These are phyloP conservation scores for Alnus rubra DNA, from an alignment of 306 rosid species.

Conservation along the genomic window DNA sequence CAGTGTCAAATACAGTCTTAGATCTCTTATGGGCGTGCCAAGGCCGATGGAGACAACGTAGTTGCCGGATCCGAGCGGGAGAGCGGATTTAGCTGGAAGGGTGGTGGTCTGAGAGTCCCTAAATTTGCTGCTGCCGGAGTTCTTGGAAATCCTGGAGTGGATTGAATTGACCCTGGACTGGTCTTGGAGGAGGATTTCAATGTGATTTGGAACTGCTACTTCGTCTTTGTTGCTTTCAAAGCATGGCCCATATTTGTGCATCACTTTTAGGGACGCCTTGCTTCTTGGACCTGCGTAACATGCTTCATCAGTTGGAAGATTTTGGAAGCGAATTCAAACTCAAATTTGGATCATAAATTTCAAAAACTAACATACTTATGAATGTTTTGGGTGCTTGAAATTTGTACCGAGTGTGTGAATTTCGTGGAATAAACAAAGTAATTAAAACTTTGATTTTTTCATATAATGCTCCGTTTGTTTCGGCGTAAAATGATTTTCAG, in stretches of 20 bases:
- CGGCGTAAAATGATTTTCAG: no score
- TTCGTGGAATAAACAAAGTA: no score
- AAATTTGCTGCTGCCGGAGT: not conserved
- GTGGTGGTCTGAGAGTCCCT: conserved; percentile 1
- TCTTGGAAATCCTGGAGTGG: not conserved
- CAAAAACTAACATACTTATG: no score
- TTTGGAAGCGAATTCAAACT: no score
- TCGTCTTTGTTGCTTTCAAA: not conserved
- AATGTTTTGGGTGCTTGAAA: no score
- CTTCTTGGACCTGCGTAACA: not conserved
- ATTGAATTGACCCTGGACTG: conserved; percentile 22
- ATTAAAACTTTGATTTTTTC: no score
- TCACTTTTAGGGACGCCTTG: conserved; percentile 10
- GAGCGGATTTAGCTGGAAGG: conserved; percentile 52
- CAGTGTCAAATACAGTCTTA: conserved; percentile 65
- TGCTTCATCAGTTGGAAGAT: no score
- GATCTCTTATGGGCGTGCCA: conserved; percentile 55
- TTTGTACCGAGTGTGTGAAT: no score
- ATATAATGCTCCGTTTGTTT: no score
- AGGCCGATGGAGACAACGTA: conserved; percentile 64
- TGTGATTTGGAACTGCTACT: not conserved
- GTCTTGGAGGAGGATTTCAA: conserved; percentile 23
- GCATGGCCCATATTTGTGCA: conserved; percentile 47
- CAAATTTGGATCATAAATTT: no score
- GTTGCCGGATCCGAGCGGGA: conserved; percentile 47